A percentile compares a stretch with the other conserved stretches of the same genome.
Evolutionary conservation across 164 flowering plant genomes (phyloP).

Genomic region (Vitis amurensis): DNA sequence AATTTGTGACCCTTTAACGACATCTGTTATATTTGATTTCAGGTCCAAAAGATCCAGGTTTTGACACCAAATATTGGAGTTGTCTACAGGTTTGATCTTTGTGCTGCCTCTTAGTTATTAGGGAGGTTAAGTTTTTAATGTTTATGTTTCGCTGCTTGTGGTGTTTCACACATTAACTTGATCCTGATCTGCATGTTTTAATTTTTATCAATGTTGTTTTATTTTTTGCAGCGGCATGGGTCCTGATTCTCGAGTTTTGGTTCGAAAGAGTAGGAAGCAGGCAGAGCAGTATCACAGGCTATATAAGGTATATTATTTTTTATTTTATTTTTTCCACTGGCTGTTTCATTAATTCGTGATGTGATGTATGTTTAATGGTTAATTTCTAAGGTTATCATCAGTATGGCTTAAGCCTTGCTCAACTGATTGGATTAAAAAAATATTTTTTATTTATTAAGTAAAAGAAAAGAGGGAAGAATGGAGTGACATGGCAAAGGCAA

Average conservation of each 20-base stretch:
- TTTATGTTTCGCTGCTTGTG: too few species aligned
- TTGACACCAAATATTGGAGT: constrained; percentile 95
- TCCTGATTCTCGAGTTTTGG: constrained; percentile 91
- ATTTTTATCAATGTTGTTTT: not conserved
- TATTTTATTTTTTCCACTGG: not conserved
- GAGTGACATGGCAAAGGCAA: too few species aligned
- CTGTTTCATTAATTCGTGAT: too few species aligned
- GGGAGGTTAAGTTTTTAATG: too few species aligned
- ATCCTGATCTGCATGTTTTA: not conserved
- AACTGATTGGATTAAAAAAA: too few species aligned
- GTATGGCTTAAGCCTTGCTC: too few species aligned
- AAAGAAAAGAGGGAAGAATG: too few species aligned
- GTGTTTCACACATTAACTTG: too few species aligned
- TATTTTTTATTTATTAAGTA: too few species aligned
- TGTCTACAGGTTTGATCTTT: constrained; percentile 78
- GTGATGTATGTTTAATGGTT: too few species aligned
- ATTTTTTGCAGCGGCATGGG: constrained; percentile 90
- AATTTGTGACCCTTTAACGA: not conserved
- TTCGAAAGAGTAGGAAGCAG: constrained; percentile 95
- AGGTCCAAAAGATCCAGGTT: constrained; percentile 92
- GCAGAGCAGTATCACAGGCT: constrained; percentile 85
- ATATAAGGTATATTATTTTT: constrained; percentile 57
- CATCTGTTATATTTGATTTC: constrained; percentile 16
- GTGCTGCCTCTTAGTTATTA: not conserved
- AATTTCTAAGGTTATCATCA: too few species aligned